These are phyloP conservation scores for Narthecium ossifragum DNA, from an alignment of 106 monocot species.

Conservation along the genomic window DNA sequence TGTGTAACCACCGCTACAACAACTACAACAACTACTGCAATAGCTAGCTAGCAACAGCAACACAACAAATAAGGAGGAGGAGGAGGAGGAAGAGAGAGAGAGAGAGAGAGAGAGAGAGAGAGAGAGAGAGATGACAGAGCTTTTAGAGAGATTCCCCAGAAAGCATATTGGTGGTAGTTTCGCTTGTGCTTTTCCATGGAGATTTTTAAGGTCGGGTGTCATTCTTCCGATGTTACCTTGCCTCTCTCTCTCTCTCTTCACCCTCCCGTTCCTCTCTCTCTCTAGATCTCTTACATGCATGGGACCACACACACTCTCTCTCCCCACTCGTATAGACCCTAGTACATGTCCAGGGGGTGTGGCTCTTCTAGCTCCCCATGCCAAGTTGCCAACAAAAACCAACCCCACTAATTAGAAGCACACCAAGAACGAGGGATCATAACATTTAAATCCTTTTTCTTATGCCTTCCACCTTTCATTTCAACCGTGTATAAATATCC, in stretches of 20 bases:
- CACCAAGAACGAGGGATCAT: constrained; percentile 14
- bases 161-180: constrained; percentile 18
- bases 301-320: too few relatives aligned
- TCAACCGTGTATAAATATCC: constrained; percentile 24
- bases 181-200: constrained; percentile 26
- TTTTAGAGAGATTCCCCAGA: not conserved
- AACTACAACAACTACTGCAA: not conserved
- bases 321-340: constrained; percentile 4
- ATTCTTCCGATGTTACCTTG: constrained; percentile 20
- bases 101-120: not conserved
- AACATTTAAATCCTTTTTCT: not conserved
- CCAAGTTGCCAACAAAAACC: constrained; percentile 37
- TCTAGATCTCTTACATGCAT: constrained; percentile 1
- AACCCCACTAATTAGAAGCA: constrained; percentile 34
- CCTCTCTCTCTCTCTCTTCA: constrained; percentile 9
- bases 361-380: constrained; percentile 34
- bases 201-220: constrained; percentile 65
- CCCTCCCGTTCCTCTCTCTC: constrained; percentile 6
- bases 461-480: not conserved
- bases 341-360: constrained; percentile 9
- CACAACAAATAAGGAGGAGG: too few relatives aligned
- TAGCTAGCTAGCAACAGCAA: not conserved
- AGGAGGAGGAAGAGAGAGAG: not conserved
- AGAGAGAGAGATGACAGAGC: not conserved
- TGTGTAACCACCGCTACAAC: not conserved